phyloP scores from a whole-genome alignment of 805 yeast genomes.

The Aciculoconidium aculeatum region DNA sequence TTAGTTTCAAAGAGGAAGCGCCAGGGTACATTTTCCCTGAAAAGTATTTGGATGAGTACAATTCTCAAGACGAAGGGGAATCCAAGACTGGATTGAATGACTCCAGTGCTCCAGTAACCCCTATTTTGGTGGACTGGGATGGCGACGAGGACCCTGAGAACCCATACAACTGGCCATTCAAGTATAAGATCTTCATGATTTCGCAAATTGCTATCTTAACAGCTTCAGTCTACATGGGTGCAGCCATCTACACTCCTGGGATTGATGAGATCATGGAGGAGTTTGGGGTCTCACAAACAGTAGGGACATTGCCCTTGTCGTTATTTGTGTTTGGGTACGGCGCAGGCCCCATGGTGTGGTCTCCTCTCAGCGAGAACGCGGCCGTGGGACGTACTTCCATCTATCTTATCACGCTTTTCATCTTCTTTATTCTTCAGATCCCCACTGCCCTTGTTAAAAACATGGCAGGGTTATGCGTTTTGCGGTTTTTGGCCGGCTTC shows the following conservation, averaged over 20 bases:
- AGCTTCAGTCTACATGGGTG: constrained; percentile 46
- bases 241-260: constrained; percentile 51
- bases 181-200: constrained; percentile 31
- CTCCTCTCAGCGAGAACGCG: constrained; percentile 53
- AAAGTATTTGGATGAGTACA: too few species aligned
- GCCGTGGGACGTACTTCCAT: constrained; percentile 46
- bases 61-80: too few species aligned
- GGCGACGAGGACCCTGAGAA: constrained; percentile 46
- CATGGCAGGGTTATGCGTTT: constrained; percentile 43
- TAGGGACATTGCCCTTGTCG: constrained; percentile 45
- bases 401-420: constrained; percentile 39
- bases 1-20: constrained; percentile 21
- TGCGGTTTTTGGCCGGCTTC: constrained; percentile 50
- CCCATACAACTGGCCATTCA: constrained; percentile 49
- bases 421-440: constrained; percentile 46
- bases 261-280: constrained; percentile 35
- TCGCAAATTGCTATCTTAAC: constrained; percentile 35
- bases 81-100: too few species aligned
- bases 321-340: constrained; percentile 56
- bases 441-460: constrained; percentile 47
- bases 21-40: constrained; percentile 25
- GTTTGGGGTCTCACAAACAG: constrained; percentile 38
- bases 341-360: constrained; percentile 49
- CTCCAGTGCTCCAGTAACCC: too few species aligned
- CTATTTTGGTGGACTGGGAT: constrained; percentile 22